A percentile compares a stretch with the other conserved stretches of the same genome.
Conservation (phyloP, 2,329 filamentous ascomycete species). For the Xylariaceae sp. region DNA sequence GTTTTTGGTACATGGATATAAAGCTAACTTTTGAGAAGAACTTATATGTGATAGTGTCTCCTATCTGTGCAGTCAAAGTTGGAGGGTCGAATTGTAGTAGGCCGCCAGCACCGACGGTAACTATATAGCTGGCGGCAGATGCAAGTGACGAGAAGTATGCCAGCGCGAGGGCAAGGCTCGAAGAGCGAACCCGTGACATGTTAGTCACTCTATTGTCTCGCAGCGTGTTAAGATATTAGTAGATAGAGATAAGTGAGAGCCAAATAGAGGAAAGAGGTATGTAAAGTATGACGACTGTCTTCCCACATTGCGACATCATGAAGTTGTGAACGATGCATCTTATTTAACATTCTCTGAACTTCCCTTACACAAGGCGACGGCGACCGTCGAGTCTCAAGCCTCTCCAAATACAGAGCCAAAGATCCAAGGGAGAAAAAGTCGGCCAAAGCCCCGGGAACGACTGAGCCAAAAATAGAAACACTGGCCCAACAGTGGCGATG, state of each 20-base stretch:
- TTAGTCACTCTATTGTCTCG: too few species aligned
- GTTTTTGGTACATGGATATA: too few species aligned
- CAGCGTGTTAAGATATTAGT: conserved; percentile 14
- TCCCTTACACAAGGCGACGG: too few species aligned
- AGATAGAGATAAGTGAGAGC: conserved; percentile 4
- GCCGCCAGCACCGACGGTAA: conserved; percentile 36
- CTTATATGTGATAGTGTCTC: conserved; percentile 39
- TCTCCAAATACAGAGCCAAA: too few species aligned
- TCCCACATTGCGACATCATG: too few species aligned
- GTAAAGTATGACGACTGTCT: neutral
- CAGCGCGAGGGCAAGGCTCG: conserved; percentile 24
- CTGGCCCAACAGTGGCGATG: too few species aligned
- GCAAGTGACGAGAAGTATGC: conserved; percentile 23
- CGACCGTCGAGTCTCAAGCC: too few species aligned
- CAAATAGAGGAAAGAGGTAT: neutral
- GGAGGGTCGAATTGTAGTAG: conserved; percentile 37
- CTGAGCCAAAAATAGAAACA: too few species aligned
- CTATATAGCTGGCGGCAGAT: conserved; percentile 29
- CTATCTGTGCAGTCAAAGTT: conserved; percentile 30
- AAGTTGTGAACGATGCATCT: conserved; percentile 4
- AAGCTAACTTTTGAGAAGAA: conserved; percentile 36
- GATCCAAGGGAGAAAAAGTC: too few species aligned
- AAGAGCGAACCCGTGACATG: conserved; percentile 21
- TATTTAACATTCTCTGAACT: too few species aligned
- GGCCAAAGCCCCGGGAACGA: too few species aligned